Percentiles rank a stretch among this genome's conserved stretches.
Conservation (phyloP, 169 alveolate genomes). For the Sarcocystis neurona region DNA sequence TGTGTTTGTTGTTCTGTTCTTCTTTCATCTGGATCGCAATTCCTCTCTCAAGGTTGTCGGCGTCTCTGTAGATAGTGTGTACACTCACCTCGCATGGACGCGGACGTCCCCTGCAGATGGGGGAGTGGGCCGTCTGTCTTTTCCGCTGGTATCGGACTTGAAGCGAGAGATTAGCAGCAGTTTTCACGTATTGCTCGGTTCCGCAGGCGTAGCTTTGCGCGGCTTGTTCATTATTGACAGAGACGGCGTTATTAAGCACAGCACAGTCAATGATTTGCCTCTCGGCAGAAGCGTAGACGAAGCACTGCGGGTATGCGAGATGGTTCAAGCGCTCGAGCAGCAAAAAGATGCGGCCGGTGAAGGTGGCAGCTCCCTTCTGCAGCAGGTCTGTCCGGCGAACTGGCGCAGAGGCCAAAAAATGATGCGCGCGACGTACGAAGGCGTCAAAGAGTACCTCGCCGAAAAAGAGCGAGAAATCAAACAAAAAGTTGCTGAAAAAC, state of each 20-base stretch:
- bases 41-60: conserved; percentile 82
- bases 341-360: too few relatives aligned
- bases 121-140: conserved; percentile 91
- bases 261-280: conserved; percentile 94
- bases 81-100: conserved; percentile 95
- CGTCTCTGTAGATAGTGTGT: conserved; percentile 95
- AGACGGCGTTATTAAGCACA: conserved; percentile 93
- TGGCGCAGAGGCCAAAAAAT: conserved; percentile 96
- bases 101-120: conserved; percentile 94
- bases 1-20: too few relatives aligned
- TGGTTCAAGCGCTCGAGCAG: conserved; percentile 87
- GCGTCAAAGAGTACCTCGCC: conserved; percentile 77
- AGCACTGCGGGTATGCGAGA: conserved; percentile 79
- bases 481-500: too few relatives aligned
- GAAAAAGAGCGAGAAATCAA: background rate
- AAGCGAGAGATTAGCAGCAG: conserved; percentile 85
- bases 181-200: conserved; percentile 90
- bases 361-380: too few relatives aligned
- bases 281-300: conserved; percentile 97
- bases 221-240: conserved; percentile 96
- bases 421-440: conserved; percentile 93
- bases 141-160: conserved; percentile 93
- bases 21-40: too few relatives aligned
- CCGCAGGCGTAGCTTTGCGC: conserved; percentile 94
- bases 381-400: conserved; percentile 99